Evolutionary conservation across 2,329 filamentous ascomycete genomes (phyloP).

Genomic region (Alternaria rosae): DNA sequence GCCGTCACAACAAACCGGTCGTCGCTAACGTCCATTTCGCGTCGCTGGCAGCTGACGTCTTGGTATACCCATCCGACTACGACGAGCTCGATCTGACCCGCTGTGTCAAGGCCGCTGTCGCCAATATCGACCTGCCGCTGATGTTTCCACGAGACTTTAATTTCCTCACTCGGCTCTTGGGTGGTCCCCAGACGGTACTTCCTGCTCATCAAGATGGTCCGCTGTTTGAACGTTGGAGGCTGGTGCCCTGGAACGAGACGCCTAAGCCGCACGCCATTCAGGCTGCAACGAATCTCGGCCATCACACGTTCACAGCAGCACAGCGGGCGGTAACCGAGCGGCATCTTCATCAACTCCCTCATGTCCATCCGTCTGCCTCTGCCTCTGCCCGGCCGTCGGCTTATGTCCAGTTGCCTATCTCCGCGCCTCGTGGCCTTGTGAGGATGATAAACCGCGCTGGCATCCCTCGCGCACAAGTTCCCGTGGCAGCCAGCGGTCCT

Average conservation of each 20-base stretch:
- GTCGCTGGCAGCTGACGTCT: conserved; percentile 1
- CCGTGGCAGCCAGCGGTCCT: neutral
- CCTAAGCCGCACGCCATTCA: neutral
- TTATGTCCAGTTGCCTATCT: neutral
- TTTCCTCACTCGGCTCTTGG: neutral
- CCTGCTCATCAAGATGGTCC: neutral
- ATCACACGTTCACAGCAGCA: neutral
- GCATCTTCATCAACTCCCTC: neutral
- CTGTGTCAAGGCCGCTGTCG: conserved; percentile 10
- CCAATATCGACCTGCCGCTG: neutral
- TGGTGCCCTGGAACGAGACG: neutral
- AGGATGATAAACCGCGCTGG: neutral
- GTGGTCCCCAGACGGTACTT: neutral
- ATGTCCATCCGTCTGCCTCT: neutral
- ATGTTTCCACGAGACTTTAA: conserved; percentile 1
- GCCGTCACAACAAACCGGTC: neutral
- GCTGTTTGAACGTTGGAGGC: neutral
- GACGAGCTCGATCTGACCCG: conserved; percentile 16
- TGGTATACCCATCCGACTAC: conserved; percentile 2
- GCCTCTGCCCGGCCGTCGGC: neutral
- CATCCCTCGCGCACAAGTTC: neutral
- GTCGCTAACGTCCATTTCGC: conserved; percentile 4
- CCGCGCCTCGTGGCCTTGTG: neutral
- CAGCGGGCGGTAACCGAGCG: neutral
- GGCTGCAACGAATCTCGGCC: neutral